Percentiles rank a stretch among this genome's conserved stretches.
Evolutionary conservation across 768 basidiomycete genomes (phyloP).

Genomic region (Macrolepiota fuliginosa): DNA sequence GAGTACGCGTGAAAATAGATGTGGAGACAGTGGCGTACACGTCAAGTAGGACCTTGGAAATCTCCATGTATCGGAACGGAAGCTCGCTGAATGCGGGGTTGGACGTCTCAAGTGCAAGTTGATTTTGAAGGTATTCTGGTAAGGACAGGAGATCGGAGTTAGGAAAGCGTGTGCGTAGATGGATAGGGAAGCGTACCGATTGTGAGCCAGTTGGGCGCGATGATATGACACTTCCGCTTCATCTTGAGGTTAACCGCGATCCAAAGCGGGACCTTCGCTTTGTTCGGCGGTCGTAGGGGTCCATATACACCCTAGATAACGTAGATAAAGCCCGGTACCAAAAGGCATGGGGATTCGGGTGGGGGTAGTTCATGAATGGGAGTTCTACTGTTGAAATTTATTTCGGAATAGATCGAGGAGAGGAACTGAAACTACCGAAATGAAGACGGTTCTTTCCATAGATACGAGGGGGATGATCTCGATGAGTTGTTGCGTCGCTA

Average conservation of each 20-base stretch:
- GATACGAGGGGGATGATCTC: conserved; percentile 86
- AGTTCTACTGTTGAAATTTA: conserved; percentile 9
- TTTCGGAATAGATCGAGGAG: conserved; percentile 15
- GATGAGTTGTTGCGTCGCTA: conserved; percentile 81
- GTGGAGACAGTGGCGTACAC: conserved; percentile 51
- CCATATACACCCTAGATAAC: conserved; percentile 80
- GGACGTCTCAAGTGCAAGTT: conserved; percentile 72
- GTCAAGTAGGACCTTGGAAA: conserved; percentile 90
- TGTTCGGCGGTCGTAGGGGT: conserved; percentile 85
- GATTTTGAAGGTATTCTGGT: conserved; percentile 77
- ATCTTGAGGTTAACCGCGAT: conserved; percentile 91
- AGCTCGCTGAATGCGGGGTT: conserved; percentile 72
- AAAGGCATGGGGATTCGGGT: neutral
- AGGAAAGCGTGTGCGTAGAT: neutral
- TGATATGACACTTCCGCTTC: conserved; percentile 93
- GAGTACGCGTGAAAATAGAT: neutral
- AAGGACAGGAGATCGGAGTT: neutral
- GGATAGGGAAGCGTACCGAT: conserved; percentile 55
- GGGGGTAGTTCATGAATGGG: neutral
- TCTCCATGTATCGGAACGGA: conserved; percentile 88
- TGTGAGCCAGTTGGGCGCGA: conserved; percentile 86
- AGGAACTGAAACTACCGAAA: conserved; percentile 58
- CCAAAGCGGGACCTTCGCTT: conserved; percentile 90
- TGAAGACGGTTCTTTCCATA: conserved; percentile 90
- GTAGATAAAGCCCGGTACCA: neutral